phyloP scores from a whole-genome alignment of 495 filamentous ascomycete species.

The Annulohypoxylon maeteangense region DNA sequence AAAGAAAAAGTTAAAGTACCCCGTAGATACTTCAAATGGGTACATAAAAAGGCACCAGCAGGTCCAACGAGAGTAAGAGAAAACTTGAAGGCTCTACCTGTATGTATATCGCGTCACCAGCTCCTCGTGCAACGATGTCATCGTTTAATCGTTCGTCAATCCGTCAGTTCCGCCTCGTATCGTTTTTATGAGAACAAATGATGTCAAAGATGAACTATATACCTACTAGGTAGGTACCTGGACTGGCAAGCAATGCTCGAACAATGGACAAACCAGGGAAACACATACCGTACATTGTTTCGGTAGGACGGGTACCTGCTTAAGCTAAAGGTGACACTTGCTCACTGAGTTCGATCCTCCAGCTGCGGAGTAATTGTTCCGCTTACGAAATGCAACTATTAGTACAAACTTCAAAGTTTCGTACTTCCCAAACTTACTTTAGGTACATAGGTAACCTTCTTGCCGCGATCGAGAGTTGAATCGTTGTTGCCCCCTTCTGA shows the following conservation, averaged over 20 bases:
- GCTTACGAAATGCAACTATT: conserved; percentile 17
- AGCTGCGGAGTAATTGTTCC: conserved; percentile 30
- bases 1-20: no score
- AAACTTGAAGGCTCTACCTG: no score
- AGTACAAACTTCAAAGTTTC: background rate
- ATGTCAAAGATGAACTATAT: no score
- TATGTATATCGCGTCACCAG: no score
- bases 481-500: background rate
- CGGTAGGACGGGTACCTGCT: conserved; percentile 5
- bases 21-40: no score
- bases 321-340: conserved; percentile 4
- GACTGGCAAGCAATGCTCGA: background rate
- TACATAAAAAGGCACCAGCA: no score
- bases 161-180: background rate
- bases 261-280: conserved; percentile 22
- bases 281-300: background rate
- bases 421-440: conserved; percentile 14
- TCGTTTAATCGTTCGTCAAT: background rate
- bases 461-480: conserved; percentile 19
- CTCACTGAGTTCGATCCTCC: background rate
- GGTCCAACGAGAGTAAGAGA: background rate
- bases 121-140: no score
- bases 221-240: no score
- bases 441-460: background rate
- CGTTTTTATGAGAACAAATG: no score